These are phyloP conservation scores for Irpex sp. DNA, from an alignment of 1,284 basidiomycete species.

Conservation along the genomic window DNA sequence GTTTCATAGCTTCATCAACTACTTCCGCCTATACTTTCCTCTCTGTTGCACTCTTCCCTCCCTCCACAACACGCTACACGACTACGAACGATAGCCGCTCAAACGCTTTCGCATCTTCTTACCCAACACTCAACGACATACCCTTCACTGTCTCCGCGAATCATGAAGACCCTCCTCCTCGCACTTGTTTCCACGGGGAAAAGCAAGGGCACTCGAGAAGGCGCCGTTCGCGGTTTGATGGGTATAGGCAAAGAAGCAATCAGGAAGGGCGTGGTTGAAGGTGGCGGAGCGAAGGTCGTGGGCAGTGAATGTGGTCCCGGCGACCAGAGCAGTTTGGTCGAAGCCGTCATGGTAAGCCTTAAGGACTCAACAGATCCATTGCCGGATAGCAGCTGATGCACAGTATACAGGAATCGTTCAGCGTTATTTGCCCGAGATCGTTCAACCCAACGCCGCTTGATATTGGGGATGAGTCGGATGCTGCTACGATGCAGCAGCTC, in stretches of 20 bases:
- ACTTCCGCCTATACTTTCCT: constrained; percentile 92
- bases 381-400: background rate
- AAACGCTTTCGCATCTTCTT: constrained; percentile 85
- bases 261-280: constrained; percentile 80
- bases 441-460: constrained; percentile 67
- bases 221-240: constrained; percentile 86
- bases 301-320: constrained; percentile 62
- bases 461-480: constrained; percentile 53
- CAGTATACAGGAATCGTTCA: constrained; percentile 55
- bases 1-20: constrained; percentile 89
- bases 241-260: constrained; percentile 89
- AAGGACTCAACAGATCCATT: constrained; percentile 3
- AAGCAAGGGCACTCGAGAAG: constrained; percentile 83
- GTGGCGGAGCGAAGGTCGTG: constrained; percentile 78
- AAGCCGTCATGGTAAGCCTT: constrained; percentile 63
- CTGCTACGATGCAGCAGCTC: constrained; percentile 52
- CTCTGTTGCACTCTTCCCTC: constrained; percentile 88
- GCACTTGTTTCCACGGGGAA: constrained; percentile 83
- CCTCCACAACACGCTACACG: constrained; percentile 65
- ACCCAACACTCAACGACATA: constrained; percentile 86
- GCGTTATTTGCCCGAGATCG: constrained; percentile 62
- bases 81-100: constrained; percentile 81
- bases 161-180: constrained; percentile 92
- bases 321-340: constrained; percentile 54
- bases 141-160: constrained; percentile 87